A percentile compares a stretch with the other conserved stretches of the same genome.
Evolutionary conservation across 306 rosid species (phyloP).

Genomic region (Medicago truncatula): MtrunA17r5.0-ANR NC_053043.1:50861001-50861500

Average conservation of each 20-base stretch:
- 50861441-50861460: too few relatives aligned
- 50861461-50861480: too few relatives aligned
- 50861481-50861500: too few relatives aligned
- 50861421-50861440: too few relatives aligned
- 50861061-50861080: not conserved
- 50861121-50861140: not conserved
- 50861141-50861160: not conserved
- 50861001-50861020: not conserved
- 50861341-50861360: too few relatives aligned
- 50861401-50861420: not conserved
- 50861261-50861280: constrained; percentile 72
- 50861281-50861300: not conserved
- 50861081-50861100: not conserved
- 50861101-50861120: not conserved
- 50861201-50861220: constrained; percentile 77
- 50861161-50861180: not conserved
- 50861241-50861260: constrained; percentile 73
- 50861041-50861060: not conserved
- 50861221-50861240: constrained; percentile 90
- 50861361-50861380: not conserved
- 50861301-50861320: not conserved
- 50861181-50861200: constrained; percentile 64
- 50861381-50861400: not conserved
- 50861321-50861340: not conserved
- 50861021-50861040: constrained; percentile 21